A percentile compares a stretch with the other conserved stretches of the same genome.
phyloP scores from a whole-genome alignment of 2,329 filamentous ascomycete genomes.

The Colletotrichum sp. region DNA sequence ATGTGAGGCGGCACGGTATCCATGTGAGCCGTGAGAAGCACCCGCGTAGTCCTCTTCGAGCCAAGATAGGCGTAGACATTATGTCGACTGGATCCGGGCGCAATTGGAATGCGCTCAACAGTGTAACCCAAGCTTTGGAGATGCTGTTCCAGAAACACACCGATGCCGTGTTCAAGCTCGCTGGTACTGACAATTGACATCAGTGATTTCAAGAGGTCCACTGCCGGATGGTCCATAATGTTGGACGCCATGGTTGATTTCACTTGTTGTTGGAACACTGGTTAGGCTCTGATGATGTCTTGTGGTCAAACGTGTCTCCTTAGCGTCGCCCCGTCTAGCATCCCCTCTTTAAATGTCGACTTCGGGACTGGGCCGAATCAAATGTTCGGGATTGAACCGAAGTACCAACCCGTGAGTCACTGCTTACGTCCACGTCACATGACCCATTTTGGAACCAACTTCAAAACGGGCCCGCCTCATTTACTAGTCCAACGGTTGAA shows the following conservation, averaged over 20 bases:
- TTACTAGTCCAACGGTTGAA: background rate
- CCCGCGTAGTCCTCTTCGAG: conserved; percentile 29
- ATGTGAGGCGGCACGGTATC: conserved; percentile 55
- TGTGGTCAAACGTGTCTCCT: background rate
- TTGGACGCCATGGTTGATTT: background rate
- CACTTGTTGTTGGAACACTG: background rate
- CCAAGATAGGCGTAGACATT: conserved; percentile 45
- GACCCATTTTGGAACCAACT: background rate
- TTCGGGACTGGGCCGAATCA: background rate
- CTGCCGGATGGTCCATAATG: conserved; percentile 24
- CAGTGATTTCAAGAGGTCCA: conserved; percentile 34
- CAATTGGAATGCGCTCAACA: conserved; percentile 39
- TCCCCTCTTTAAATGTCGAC: background rate
- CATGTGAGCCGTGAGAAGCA: conserved; percentile 39
- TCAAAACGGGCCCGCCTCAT: background rate
- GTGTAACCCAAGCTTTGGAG: conserved; percentile 36
- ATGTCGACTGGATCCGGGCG: conserved; percentile 32
- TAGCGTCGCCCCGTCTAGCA: background rate
- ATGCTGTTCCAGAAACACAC: conserved; percentile 35
- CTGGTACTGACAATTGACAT: conserved; percentile 41
- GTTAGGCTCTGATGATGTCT: background rate
- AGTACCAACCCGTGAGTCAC: background rate
- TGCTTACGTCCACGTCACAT: background rate
- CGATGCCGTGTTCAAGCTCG: conserved; percentile 39
- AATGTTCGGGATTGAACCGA: background rate